Evolutionary conservation across 1,284 basidiomycete genomes (phyloP).

Genomic region (Ceraceosorus guamensis): DNA sequence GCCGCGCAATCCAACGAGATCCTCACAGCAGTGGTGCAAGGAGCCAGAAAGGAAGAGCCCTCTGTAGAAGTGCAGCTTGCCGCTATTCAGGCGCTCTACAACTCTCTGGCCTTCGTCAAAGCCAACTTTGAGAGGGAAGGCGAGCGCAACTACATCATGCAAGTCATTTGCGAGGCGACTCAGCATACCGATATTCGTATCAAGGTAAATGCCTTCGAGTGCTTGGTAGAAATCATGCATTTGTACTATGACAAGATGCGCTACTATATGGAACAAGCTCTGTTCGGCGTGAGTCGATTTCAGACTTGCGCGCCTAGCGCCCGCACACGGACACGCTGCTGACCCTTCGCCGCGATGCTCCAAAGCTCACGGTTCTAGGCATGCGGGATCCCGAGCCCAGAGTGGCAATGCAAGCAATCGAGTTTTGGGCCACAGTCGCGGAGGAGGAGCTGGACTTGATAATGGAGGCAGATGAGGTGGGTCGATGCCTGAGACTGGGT

Average conservation of each 20-base stretch:
- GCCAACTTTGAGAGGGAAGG: conserved; percentile 85
- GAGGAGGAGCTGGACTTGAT: conserved; percentile 92
- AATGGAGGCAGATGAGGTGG: conserved; percentile 82
- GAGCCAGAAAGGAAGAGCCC: conserved; percentile 90
- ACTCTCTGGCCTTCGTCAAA: conserved; percentile 93
- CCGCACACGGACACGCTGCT: background rate
- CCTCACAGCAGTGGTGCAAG: conserved; percentile 94
- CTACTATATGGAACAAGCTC: conserved; percentile 97
- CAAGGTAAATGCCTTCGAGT: conserved; percentile 63
- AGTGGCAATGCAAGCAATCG: conserved; percentile 91
- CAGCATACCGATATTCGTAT: conserved; percentile 71
- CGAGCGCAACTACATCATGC: conserved; percentile 99
- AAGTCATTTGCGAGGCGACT: conserved; percentile 97
- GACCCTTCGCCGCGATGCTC: background rate
- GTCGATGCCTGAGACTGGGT: conserved; percentile 47
- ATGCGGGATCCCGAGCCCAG: conserved; percentile 90
- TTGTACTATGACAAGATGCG: conserved; percentile 99
- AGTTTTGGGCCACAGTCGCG: conserved; percentile 99
- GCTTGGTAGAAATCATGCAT: conserved; percentile 92
- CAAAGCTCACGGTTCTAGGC: conserved; percentile 90
- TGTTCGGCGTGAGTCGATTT: conserved; percentile 71
- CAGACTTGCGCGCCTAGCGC: background rate
- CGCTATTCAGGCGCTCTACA: conserved; percentile 84
- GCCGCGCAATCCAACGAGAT: conserved; percentile 90
- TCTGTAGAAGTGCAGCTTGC: conserved; percentile 82